phyloP scores from a whole-genome alignment of 257 asterid species.

The Scutellaria galericulata region DNA sequence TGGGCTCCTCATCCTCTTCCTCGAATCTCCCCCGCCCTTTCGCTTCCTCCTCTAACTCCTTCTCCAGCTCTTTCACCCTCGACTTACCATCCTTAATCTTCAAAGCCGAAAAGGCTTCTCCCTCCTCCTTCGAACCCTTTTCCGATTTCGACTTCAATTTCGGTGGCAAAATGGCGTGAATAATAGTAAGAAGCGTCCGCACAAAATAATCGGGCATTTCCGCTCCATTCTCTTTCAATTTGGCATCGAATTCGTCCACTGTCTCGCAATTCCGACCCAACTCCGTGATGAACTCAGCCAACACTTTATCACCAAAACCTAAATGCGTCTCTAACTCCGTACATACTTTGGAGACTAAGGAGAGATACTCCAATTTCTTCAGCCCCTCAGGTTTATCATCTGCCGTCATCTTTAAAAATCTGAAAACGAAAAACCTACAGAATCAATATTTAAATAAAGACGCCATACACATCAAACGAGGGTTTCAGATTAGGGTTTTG shows the following conservation, averaged over 20 bases:
- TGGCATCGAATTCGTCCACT: constrained; percentile 60
- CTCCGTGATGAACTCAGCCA: constrained; percentile 84
- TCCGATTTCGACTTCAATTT: constrained; percentile 47
- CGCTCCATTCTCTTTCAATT: constrained; percentile 72
- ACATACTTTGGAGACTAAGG: constrained; percentile 85
- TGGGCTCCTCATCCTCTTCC: constrained; percentile 46
- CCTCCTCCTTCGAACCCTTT: constrained; percentile 44
- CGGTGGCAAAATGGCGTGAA: constrained; percentile 86
- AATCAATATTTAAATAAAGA: too few relatives aligned
- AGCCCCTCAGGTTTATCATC: constrained; percentile 51
- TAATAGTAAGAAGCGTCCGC: constrained; percentile 74
- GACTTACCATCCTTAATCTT: constrained; percentile 71
- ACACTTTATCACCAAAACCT: constrained; percentile 70
- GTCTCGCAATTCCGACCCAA: constrained; percentile 66
- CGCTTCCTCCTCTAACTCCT: constrained; percentile 75
- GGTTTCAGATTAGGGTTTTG: too few relatives aligned
- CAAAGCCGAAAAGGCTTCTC: constrained; percentile 57
- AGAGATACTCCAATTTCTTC: constrained; percentile 74
- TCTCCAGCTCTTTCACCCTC: constrained; percentile 81
- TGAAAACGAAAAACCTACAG: neutral
- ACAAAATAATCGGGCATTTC: constrained; percentile 94
- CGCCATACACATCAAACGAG: too few relatives aligned
- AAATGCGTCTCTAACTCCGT: constrained; percentile 74
- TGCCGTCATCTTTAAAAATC: constrained; percentile 40
- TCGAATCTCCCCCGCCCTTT: constrained; percentile 39